phyloP scores from a whole-genome alignment of 164 flowering plant genomes.

The Akebia trifoliata region DNA sequence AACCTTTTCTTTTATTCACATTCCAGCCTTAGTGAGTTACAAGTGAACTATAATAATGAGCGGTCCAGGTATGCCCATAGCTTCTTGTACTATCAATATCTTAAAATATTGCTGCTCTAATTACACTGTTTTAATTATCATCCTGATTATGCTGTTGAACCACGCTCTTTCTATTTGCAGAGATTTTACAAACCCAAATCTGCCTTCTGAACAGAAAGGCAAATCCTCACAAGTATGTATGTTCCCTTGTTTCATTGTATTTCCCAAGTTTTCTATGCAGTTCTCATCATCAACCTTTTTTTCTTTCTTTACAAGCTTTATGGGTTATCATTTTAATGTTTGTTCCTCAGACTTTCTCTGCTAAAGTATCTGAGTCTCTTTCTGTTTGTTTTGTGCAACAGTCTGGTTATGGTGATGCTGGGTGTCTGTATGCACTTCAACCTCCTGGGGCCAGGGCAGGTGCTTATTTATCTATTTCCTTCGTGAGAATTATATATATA shows the following conservation, averaged over 20 bases:
- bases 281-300: background rate
- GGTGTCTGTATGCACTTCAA: slow-evolving; percentile 53
- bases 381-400: slow-evolving; percentile 18
- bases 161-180: slow-evolving; percentile 16
- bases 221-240: slow-evolving; percentile 87
- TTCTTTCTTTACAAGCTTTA: too few species aligned
- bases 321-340: too few species aligned
- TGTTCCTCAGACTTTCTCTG: too few species aligned
- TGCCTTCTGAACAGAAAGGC: slow-evolving; percentile 91
- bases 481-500: background rate
- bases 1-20: slow-evolving; percentile 4
- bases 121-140: too few species aligned
- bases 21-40: slow-evolving; percentile 86
- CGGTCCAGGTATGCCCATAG: slow-evolving; percentile 69
- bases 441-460: slow-evolving; percentile 49
- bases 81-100: background rate
- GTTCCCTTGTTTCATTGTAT: slow-evolving; percentile 1
- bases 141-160: slow-evolving; percentile 4
- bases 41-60: slow-evolving; percentile 95
- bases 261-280: background rate
- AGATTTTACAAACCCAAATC: slow-evolving; percentile 76
- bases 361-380: too few species aligned
- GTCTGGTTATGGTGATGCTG: slow-evolving; percentile 76
- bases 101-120: too few species aligned
- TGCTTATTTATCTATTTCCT: slow-evolving; percentile 12